phyloP scores from a whole-genome alignment of 768 basidiomycete genomes.

The Auricularia heimuer region DNA sequence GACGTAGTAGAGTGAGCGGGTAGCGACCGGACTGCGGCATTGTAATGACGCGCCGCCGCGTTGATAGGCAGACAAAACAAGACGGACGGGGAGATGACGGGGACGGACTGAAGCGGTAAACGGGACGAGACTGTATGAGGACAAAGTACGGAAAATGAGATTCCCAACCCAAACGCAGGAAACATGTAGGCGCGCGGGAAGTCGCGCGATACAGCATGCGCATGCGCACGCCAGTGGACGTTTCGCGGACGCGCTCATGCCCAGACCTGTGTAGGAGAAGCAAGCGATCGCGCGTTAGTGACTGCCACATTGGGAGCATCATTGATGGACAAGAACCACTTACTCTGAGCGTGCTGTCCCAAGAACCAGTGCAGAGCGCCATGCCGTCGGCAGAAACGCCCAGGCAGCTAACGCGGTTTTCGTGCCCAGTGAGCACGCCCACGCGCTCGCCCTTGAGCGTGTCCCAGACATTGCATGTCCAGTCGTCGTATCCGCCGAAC shows the following conservation, averaged over 20 bases:
- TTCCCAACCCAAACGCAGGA: background rate
- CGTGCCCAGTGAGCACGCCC: slow-evolving; percentile 93
- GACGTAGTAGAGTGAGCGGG: background rate
- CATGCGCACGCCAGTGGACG: too few species aligned
- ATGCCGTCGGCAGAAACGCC: slow-evolving; percentile 95
- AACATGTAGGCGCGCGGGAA: background rate
- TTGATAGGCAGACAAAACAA: background rate
- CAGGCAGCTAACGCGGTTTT: slow-evolving; percentile 94
- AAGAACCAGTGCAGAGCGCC: slow-evolving; percentile 96
- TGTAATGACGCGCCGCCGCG: background rate
- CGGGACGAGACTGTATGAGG: background rate
- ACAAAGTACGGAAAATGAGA: background rate
- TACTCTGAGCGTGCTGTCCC: slow-evolving; percentile 96
- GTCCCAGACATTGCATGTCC: slow-evolving; percentile 99
- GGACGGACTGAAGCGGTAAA: background rate
- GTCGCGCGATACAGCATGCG: background rate
- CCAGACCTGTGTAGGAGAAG: background rate
- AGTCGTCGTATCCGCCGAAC: slow-evolving; percentile 98
- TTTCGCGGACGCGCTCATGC: background rate
- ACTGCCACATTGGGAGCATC: background rate
- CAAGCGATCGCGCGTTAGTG: background rate
- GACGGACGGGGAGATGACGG: background rate
- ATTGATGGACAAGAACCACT: slow-evolving; percentile 19
- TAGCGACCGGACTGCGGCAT: background rate
- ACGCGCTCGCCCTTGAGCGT: slow-evolving; percentile 97